phyloP scores from a whole-genome alignment of 2,329 filamentous ascomycete genomes.

The Tolypocladium guangdongense region DNA sequence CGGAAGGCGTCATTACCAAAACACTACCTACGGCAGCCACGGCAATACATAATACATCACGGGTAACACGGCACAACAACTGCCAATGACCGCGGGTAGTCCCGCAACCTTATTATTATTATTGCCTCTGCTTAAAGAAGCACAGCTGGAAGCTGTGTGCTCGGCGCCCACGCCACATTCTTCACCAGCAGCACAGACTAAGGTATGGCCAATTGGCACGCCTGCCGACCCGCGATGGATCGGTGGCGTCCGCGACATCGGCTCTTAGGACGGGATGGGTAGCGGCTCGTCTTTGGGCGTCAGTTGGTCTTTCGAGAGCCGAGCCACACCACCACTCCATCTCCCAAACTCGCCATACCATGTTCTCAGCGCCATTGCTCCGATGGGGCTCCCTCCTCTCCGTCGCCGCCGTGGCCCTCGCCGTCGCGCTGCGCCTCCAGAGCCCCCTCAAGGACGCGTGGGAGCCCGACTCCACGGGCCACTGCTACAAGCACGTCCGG shows the following conservation, averaged over 20 bases:
- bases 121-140: too few species aligned
- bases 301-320: not conserved
- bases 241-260: not conserved
- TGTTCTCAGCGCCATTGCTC: constrained; percentile 6
- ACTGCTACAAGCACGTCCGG: constrained; percentile 29
- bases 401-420: constrained; percentile 18
- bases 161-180: too few species aligned
- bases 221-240: not conserved
- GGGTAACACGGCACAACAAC: too few species aligned
- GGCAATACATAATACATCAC: too few species aligned
- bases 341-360: not conserved
- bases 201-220: not conserved
- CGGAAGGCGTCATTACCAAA: too few species aligned
- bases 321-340: not conserved
- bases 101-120: too few species aligned
- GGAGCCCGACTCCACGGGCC: constrained; percentile 9
- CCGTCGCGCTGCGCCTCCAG: constrained; percentile 15
- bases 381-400: constrained; percentile 21
- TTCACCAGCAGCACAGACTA: too few species aligned
- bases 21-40: too few species aligned
- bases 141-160: too few species aligned
- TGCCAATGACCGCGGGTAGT: too few species aligned
- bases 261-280: too few species aligned
- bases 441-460: not conserved
- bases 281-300: not conserved